A percentile compares a stretch with the other conserved stretches of the same genome.
Conservation (phyloP, 106 monocot species). For the Platanthera zijinensis region DNA sequence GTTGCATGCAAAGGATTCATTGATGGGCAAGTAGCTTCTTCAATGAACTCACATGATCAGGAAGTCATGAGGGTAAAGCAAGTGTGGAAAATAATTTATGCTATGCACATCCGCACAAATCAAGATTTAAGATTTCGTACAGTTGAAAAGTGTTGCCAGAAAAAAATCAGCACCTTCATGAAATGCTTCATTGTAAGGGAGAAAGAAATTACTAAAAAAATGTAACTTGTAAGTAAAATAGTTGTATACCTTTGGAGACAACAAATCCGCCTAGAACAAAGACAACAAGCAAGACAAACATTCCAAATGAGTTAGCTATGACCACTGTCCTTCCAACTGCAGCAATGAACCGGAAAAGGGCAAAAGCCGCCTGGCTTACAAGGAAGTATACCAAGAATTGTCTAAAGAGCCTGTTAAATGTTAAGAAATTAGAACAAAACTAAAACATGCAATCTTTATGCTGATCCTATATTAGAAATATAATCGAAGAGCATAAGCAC, state of each 20-base stretch:
- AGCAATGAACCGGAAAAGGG: slow-evolving; percentile 57
- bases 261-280: slow-evolving; percentile 78
- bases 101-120: no score
- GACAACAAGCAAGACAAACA: slow-evolving; percentile 37
- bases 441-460: not conserved
- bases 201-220: not conserved
- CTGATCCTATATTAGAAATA: not conserved
- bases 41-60: no score
- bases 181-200: not conserved
- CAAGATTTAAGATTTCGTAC: no score
- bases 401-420: slow-evolving; percentile 49
- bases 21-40: no score
- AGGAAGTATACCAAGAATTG: slow-evolving; percentile 47
- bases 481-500: not conserved
- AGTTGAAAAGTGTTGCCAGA: no score
- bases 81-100: no score
- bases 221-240: not conserved
- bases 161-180: no score
- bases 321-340: slow-evolving; percentile 52
- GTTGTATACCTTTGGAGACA: slow-evolving; percentile 44
- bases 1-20: no score
- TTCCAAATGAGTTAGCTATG: slow-evolving; percentile 49
- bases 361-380: slow-evolving; percentile 40
- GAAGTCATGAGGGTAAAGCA: no score
- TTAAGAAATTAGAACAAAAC: not conserved